phyloP scores from a whole-genome alignment of 306 rosid species.

The Oemleria cerasiformis region DNA sequence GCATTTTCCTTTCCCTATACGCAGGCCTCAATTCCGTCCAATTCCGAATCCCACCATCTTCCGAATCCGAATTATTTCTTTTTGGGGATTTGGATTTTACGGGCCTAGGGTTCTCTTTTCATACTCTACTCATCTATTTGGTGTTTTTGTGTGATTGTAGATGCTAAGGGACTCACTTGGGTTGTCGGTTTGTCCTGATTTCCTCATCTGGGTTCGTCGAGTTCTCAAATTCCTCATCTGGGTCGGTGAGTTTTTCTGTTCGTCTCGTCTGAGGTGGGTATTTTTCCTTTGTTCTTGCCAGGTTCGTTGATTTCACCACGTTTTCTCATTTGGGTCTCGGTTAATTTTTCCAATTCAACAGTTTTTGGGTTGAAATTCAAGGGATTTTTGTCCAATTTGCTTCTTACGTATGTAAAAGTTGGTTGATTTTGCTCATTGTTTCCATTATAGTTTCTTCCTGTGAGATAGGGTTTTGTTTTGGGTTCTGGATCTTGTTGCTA shows the following conservation, averaged over 20 bases:
- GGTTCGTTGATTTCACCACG: conserved; percentile 23
- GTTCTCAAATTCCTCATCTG: conserved; percentile 26
- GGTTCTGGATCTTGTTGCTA: conserved; percentile 26
- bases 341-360: neutral
- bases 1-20: too few relatives aligned
- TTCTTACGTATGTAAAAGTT: conserved; percentile 4
- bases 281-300: conserved; percentile 11
- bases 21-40: too few relatives aligned
- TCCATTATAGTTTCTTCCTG: neutral
- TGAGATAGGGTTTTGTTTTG: conserved; percentile 23
- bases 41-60: too few relatives aligned
- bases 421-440: neutral
- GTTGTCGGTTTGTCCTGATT: conserved; percentile 38
- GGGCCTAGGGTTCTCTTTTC: conserved; percentile 54
- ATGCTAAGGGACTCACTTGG: conserved; percentile 33
- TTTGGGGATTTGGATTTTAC: conserved; percentile 35
- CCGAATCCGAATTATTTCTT: too few relatives aligned
- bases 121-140: conserved; percentile 28
- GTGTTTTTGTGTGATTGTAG: conserved; percentile 33
- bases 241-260: conserved; percentile 28
- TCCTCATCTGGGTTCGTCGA: conserved; percentile 31
- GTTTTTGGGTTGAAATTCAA: conserved; percentile 16
- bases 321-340: conserved; percentile 27
- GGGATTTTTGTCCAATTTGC: conserved; percentile 15
- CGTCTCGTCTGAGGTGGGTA: conserved; percentile 7